Percentiles rank a stretch among this genome's conserved stretches.
phyloP scores from a whole-genome alignment of 768 basidiomycete species.

The Polyporus arcularius region DNA sequence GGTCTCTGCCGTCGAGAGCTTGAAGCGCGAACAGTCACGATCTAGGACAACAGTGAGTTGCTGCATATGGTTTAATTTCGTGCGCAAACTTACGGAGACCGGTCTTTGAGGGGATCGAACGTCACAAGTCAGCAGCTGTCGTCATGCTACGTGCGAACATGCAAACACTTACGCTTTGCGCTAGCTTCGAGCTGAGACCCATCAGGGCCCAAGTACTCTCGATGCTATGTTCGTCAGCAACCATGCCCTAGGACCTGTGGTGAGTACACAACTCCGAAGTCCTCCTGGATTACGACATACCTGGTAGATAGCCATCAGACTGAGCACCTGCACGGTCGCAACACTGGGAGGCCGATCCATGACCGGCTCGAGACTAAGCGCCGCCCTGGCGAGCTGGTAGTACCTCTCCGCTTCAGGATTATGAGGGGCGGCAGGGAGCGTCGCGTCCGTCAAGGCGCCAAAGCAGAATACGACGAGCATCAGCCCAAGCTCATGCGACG shows the following conservation, averaged over 20 bases:
- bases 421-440: conserved; percentile 41
- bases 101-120: conserved; percentile 32
- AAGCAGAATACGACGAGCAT: conserved; percentile 35
- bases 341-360: conserved; percentile 73
- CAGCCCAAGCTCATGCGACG: conserved; percentile 36
- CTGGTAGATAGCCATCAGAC: conserved; percentile 62
- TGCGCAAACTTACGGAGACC: conserved; percentile 47
- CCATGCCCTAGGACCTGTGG: conserved; percentile 49
- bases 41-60: conserved; percentile 43
- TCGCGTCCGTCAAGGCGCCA: conserved; percentile 32
- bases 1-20: conserved; percentile 60
- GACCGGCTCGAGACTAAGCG: conserved; percentile 66
- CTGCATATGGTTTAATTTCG: neutral
- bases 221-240: conserved; percentile 65
- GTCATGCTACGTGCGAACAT: conserved; percentile 36
- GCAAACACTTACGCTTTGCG: conserved; percentile 55
- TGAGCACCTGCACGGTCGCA: conserved; percentile 65
- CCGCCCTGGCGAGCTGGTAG: conserved; percentile 60
- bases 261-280: neutral
- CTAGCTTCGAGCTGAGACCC: conserved; percentile 61
- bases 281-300: neutral
- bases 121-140: conserved; percentile 51
- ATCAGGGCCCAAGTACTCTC: conserved; percentile 40
- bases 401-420: conserved; percentile 42
- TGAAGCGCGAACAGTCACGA: conserved; percentile 71